Percentiles rank a stretch among this genome's conserved stretches.
Conservation (phyloP, 1,284 basidiomycete species). For the Kalmanozyma brasiliensis region DNA sequence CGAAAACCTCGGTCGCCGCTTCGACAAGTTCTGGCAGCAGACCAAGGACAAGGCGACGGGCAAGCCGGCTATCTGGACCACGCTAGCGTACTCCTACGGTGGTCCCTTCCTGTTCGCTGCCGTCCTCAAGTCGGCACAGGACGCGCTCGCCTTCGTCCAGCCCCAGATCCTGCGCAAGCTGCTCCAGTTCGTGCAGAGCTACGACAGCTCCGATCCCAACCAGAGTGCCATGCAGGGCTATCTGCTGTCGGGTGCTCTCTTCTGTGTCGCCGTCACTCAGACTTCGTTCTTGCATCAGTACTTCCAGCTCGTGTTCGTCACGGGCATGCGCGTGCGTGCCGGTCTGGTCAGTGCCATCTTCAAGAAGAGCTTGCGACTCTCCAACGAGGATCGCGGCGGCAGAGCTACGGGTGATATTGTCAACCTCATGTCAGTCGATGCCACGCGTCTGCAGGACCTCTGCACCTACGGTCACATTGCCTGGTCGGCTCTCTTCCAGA, state of each 20-base stretch:
- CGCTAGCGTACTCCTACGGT: conserved; percentile 71
- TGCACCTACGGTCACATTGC: conserved; percentile 81
- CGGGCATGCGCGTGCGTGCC: conserved; percentile 78
- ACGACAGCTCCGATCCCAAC: conserved; percentile 22
- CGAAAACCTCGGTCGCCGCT: conserved; percentile 74
- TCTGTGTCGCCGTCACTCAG: conserved; percentile 76
- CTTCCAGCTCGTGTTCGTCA: conserved; percentile 73
- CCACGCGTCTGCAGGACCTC: conserved; percentile 88
- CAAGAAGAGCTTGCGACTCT: conserved; percentile 73
- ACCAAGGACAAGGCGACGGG: conserved; percentile 76
- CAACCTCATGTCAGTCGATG: conserved; percentile 92
- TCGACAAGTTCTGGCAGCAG: conserved; percentile 76
- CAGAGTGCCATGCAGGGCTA: conserved; percentile 55
- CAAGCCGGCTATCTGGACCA: conserved; percentile 75
- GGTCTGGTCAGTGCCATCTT: conserved; percentile 91
- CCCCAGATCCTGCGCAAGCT: conserved; percentile 87
- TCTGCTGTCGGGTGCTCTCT: conserved; percentile 70
- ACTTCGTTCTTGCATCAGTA: conserved; percentile 83
- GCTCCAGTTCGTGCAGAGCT: conserved; percentile 75
- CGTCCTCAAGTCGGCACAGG: conserved; percentile 54
- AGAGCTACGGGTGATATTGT: conserved; percentile 84
- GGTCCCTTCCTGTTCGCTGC: conserved; percentile 73
- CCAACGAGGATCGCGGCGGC: conserved; percentile 81
- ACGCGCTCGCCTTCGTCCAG: conserved; percentile 75
- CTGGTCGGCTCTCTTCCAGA: conserved; percentile 75